Evolutionary conservation across 2,329 filamentous ascomycete genomes (phyloP).

Genomic region (Fusarium sp.): DNA sequence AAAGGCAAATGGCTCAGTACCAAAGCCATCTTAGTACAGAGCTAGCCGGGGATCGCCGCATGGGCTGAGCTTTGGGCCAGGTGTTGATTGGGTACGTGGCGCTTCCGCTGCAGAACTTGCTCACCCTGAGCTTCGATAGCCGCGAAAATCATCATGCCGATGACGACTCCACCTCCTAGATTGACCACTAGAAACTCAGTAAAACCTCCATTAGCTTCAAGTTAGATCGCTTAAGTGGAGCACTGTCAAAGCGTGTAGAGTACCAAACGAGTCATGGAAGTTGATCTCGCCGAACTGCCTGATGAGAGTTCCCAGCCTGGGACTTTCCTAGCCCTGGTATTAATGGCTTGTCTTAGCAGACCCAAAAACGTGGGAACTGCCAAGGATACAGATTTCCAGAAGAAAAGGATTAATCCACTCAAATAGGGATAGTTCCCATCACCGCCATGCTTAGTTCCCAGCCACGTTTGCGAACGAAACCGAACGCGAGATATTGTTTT

Average conservation of each 20-base stretch:
- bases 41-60: neutral
- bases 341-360: neutral
- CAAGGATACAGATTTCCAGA: neutral
- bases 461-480: neutral
- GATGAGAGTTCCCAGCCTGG: neutral
- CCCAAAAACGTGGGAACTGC: neutral
- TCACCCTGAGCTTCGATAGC: neutral
- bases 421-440: neutral
- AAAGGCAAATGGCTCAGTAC: neutral
- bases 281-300: neutral
- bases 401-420: neutral
- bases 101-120: neutral
- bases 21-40: neutral
- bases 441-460: neutral
- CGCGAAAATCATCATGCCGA: neutral
- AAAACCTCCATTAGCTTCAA: neutral
- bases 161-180: neutral
- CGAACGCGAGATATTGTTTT: neutral
- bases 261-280: neutral
- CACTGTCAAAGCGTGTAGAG: neutral
- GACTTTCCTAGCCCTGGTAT: neutral
- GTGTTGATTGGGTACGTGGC: neutral
- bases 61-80: neutral
- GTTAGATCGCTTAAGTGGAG: neutral
- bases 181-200: neutral